Conservation (phyloP, 495 filamentous ascomycete genomes). For the Pyrenula massariospora region DNA sequence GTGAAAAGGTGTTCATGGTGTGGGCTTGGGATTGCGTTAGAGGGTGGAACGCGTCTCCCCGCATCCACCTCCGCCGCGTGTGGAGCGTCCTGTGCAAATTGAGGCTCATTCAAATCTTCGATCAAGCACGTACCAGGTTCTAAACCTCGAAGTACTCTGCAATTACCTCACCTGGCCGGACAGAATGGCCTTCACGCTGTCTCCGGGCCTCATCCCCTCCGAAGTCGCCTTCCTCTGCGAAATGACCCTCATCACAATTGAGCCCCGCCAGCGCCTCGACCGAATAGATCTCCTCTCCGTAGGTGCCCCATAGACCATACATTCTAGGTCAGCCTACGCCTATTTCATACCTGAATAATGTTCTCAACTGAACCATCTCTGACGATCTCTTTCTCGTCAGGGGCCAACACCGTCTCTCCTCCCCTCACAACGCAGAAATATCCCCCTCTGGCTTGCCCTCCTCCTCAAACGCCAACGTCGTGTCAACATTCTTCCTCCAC, state of each 20-base stretch:
- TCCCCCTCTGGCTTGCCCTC: constrained; percentile 95
- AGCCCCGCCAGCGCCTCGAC: constrained; percentile 85
- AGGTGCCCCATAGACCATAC: constrained; percentile 23
- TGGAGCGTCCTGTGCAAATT: too few relatives aligned
- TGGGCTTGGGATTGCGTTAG: too few relatives aligned
- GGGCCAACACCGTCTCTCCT: constrained; percentile 63
- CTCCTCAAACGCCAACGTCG: constrained; percentile 90
- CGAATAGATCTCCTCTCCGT: constrained; percentile 75
- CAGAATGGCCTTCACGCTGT: constrained; percentile 72
- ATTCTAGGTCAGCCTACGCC: not conserved
- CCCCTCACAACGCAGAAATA: constrained; percentile 66
- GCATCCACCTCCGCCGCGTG: too few relatives aligned
- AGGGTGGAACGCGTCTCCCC: too few relatives aligned
- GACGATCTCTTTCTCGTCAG: constrained; percentile 29
- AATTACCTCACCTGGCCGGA: too few relatives aligned
- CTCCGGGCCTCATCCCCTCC: constrained; percentile 70
- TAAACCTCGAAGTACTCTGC: too few relatives aligned
- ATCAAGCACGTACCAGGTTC: too few relatives aligned
- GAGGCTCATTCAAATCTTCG: too few relatives aligned
- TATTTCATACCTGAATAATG: not conserved
- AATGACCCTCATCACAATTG: constrained; percentile 87
- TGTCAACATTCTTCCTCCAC: constrained; percentile 83
- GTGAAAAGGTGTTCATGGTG: too few relatives aligned
- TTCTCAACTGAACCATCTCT: constrained; percentile 4
- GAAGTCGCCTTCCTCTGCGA: constrained; percentile 95